Percentiles rank a stretch among this genome's conserved stretches.
These are phyloP conservation scores for Lentinula lateritia DNA, from an alignment of 768 basidiomycete genomes.

Conservation along the genomic window DNA sequence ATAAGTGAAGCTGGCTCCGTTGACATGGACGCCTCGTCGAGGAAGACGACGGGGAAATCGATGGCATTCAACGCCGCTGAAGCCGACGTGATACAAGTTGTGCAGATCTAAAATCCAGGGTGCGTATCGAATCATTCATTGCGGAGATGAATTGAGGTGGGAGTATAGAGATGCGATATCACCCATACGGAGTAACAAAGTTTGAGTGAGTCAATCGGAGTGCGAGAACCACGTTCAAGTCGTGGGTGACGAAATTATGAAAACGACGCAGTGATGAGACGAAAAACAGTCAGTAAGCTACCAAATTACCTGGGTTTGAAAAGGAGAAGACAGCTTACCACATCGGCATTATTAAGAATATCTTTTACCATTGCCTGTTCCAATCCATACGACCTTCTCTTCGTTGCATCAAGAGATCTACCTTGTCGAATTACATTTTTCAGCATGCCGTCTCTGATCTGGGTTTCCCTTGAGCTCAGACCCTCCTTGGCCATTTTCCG, in stretches of 20 bases:
- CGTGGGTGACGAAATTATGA: neutral
- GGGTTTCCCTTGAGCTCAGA: conserved; percentile 8
- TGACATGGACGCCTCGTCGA: conserved; percentile 96
- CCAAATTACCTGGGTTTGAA: neutral
- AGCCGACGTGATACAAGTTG: conserved; percentile 81
- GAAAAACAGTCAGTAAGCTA: neutral
- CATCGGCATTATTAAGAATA: conserved; percentile 61
- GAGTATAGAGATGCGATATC: neutral
- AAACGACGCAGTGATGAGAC: neutral
- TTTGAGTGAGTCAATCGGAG: neutral
- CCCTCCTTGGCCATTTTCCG: conserved; percentile 14
- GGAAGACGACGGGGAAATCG: conserved; percentile 90
- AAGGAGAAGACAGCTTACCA: conserved; percentile 41
- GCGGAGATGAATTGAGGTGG: conserved; percentile 5
- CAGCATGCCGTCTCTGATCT: conserved; percentile 27
- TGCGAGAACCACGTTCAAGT: neutral
- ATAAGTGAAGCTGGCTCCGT: conserved; percentile 91
- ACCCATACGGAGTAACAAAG: neutral
- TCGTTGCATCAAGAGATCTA: conserved; percentile 21
- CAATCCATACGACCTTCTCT: conserved; percentile 44
- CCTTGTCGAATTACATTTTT: conserved; percentile 21
- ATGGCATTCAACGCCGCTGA: conserved; percentile 57
- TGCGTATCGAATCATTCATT: neutral
- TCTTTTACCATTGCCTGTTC: conserved; percentile 62
- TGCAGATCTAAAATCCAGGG: conserved; percentile 56